Base-by-base conservation (phyloP, 106 monocot species). In the Acorus gramineus region DNA sequence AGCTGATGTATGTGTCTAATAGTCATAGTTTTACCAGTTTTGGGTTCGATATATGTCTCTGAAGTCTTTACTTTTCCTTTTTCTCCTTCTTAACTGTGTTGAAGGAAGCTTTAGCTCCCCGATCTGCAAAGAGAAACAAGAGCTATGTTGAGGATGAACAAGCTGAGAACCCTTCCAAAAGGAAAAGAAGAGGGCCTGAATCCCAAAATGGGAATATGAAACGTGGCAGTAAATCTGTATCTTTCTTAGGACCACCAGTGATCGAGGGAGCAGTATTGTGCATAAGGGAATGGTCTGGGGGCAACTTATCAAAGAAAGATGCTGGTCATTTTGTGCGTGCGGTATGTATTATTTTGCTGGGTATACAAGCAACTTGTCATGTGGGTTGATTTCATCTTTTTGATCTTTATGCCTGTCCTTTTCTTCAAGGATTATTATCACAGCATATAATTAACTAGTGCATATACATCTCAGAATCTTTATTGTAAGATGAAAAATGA, bases 281-380 rank as follows among this genome's bases (percentile, higher is more conserved):
- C 75, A 92, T 92, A 52, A 85, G 96, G 65, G 85, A 81, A 54
- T 98, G 96, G 96, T 92, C 96, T 4, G 85, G 66, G 74, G 96
- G 96, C 14, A 83, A 81, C 57, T 61, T 98, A 60, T 68, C 85
- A 55, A 98, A 98, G 73, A 98, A 84, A 70, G 96, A 98, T 83
- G 96, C 96, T 75, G 66, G 81, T 2, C 85, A 83, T 63, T 98
- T 98, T 78, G 83, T 83, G 14, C 85, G 91, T 65, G 85, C 92
- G 70, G 96, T 98, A 98, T 72, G 42, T 46, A 42, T 44, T 62
- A 28, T 28, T 28, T 28, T 28, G 28, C 28, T 28, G 28, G 28
- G 28, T 28, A 28, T 28, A 28, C 28, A 28, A 28, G 28, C 28
- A 28, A 28, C 28, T 28, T 28, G 28, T 28, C 28, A 28, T 28